phyloP scores from a whole-genome alignment of 2,329 filamentous ascomycete genomes.

The Byssoonygena ceratinophila region DNA sequence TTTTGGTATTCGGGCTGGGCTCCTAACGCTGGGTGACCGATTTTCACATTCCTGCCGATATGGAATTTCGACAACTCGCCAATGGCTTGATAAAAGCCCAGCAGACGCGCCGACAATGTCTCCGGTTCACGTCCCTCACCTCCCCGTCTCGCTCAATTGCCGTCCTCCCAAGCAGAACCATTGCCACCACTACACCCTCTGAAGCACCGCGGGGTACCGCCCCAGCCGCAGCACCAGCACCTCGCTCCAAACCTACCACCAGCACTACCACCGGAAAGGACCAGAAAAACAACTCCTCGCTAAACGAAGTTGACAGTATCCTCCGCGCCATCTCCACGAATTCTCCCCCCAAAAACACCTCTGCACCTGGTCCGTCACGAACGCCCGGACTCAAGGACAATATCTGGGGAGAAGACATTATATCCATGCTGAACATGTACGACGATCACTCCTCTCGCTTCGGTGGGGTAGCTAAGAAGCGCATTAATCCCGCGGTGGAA shows the following conservation, averaged over 20 bases:
- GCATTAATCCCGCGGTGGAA: constrained; percentile 1
- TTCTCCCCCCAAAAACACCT: not conserved
- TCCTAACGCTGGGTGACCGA: not conserved
- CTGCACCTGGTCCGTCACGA: not conserved
- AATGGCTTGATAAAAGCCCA: constrained; percentile 12
- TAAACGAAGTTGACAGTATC: constrained; percentile 9
- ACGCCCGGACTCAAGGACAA: not conserved
- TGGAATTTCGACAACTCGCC: constrained; percentile 15
- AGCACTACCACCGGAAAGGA: not conserved
- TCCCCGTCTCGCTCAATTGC: constrained; percentile 3
- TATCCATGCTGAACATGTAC: constrained; percentile 1
- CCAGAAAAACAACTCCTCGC: not conserved
- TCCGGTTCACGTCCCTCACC: not conserved
- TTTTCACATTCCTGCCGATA: not conserved
- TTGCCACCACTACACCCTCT: constrained; percentile 3
- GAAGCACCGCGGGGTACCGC: not conserved
- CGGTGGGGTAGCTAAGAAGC: not conserved
- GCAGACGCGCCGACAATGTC: not conserved
- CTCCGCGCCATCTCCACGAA: not conserved
- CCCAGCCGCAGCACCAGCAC: not conserved
- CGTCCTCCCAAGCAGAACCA: not conserved
- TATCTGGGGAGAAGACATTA: not conserved
- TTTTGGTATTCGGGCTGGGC: not conserved
- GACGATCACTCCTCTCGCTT: not conserved
- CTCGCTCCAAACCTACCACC: not conserved